Conservation (phyloP, 441 rosid genomes). For the Eutrema salsugineum region DNA sequence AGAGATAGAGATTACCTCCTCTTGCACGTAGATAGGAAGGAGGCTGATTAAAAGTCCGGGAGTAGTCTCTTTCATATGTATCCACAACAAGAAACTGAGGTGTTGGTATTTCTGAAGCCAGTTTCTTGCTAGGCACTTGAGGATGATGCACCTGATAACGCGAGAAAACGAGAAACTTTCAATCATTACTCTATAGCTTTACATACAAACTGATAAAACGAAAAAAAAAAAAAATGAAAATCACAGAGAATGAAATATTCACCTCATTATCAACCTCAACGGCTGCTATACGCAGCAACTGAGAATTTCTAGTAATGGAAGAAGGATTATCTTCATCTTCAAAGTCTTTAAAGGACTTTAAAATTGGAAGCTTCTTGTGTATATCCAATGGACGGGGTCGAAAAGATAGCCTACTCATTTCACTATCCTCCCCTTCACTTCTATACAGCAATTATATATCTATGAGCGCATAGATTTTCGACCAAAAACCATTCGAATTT, state of each 20-base stretch:
- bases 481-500: not conserved
- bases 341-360: constrained; percentile 80
- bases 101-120: constrained; percentile 84
- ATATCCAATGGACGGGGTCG: constrained; percentile 91
- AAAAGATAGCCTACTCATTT: constrained; percentile 81
- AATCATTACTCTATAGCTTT: not conserved
- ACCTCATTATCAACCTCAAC: constrained; percentile 61
- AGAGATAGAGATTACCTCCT: constrained; percentile 62
- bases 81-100: constrained; percentile 89
- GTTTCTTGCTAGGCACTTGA: constrained; percentile 55
- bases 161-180: not conserved
- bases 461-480: not conserved
- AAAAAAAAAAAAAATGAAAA: not conserved
- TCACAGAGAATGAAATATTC: not conserved
- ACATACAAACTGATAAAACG: not conserved
- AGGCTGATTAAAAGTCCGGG: constrained; percentile 74
- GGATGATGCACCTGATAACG: constrained; percentile 44
- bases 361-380: constrained; percentile 91
- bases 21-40: constrained; percentile 87
- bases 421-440: constrained; percentile 3
- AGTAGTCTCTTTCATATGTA: constrained; percentile 90
- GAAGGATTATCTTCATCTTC: constrained; percentile 84
- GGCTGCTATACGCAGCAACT: constrained; percentile 53
- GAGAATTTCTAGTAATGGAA: constrained; percentile 66
- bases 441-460: not conserved